A percentile compares a stretch with the other conserved stretches of the same genome.
These are phyloP conservation scores for Poa annua DNA, from an alignment of 176 grass and related monocot genomes.

Conservation along the genomic window DNA sequence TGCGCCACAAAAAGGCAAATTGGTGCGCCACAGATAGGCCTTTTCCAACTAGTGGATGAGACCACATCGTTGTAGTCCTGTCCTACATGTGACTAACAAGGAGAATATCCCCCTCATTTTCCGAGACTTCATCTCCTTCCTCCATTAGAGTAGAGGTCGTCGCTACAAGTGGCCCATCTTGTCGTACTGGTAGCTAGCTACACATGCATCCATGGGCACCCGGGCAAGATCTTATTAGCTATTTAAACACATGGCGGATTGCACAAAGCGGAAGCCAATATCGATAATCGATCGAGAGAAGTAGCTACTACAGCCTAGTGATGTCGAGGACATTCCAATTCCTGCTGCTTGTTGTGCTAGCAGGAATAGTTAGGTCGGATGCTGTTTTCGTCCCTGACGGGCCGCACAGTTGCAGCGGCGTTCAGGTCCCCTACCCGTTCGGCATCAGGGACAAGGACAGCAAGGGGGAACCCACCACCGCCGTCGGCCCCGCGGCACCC, in stretches of 20 bases:
- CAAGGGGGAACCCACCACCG: conserved; percentile 20
- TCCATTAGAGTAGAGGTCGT: too few relatives aligned
- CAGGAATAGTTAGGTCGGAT: neutral
- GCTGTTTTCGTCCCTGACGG: neutral
- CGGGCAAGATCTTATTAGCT: neutral
- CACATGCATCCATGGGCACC: too few relatives aligned
- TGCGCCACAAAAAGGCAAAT: too few relatives aligned
- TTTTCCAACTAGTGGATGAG: too few relatives aligned
- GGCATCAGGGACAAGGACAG: conserved; percentile 13
- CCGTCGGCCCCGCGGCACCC: too few relatives aligned
- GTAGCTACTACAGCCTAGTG: neutral
- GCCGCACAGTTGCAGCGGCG: conserved; percentile 43
- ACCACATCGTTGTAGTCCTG: too few relatives aligned
- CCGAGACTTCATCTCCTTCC: too few relatives aligned
- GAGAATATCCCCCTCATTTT: too few relatives aligned
- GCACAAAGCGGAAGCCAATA: neutral
- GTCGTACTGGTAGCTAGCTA: too few relatives aligned
- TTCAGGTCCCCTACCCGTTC: conserved; percentile 53
- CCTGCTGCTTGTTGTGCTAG: neutral
- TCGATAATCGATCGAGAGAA: neutral
- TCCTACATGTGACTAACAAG: too few relatives aligned
- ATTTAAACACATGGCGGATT: neutral
- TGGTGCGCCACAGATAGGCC: too few relatives aligned
- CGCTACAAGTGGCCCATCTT: too few relatives aligned
- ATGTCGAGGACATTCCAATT: neutral